Conservation (phyloP, 495 filamentous ascomycete genomes). For the Xeromyces bisporus region DNA sequence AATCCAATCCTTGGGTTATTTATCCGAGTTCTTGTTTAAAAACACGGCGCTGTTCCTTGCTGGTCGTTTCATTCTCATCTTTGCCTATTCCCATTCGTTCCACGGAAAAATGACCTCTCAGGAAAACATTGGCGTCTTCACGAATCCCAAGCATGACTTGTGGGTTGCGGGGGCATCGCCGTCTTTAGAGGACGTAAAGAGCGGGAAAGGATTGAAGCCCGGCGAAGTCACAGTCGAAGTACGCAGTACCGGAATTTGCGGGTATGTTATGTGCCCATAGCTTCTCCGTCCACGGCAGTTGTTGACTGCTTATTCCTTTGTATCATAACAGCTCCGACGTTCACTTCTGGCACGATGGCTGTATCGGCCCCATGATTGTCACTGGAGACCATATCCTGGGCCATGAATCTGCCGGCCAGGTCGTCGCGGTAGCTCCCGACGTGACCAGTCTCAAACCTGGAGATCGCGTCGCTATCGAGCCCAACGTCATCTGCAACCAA, state of each 20-base stretch:
- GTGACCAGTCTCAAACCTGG: constrained; percentile 60
- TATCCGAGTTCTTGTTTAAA: neutral
- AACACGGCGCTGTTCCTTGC: neutral
- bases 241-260: constrained; percentile 87
- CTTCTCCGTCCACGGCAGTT: no score
- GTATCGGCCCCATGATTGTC: constrained; percentile 91
- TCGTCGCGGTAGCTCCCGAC: constrained; percentile 61
- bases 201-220: constrained; percentile 48
- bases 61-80: neutral
- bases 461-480: constrained; percentile 82
- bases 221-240: constrained; percentile 75
- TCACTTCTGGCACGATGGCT: constrained; percentile 89
- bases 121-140: constrained; percentile 81
- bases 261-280: no score
- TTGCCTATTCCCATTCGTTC: neutral
- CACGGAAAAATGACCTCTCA: neutral
- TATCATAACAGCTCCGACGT: constrained; percentile 86
- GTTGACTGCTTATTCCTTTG: no score
- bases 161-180: constrained; percentile 73
- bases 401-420: constrained; percentile 76
- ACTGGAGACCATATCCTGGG: constrained; percentile 73
- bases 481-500: constrained; percentile 72
- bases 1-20: neutral
- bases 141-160: constrained; percentile 77
- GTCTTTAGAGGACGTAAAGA: constrained; percentile 54